Conservation (phyloP, 371 early-diverging fungal species). For the Capniomyces stellatus region DNA sequence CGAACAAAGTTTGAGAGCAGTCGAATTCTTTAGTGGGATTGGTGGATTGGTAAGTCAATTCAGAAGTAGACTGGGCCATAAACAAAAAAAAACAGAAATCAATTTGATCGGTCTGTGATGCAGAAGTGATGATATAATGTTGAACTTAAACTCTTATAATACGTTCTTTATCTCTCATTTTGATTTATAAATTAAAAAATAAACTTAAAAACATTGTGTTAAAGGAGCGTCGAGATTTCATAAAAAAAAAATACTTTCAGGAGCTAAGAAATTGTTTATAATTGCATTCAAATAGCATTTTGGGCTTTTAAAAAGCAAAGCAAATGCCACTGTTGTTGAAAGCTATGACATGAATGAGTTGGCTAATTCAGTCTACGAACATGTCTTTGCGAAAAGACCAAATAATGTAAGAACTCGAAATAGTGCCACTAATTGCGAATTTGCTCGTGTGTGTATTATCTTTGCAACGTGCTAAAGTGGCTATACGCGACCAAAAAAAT, state of each 20-base stretch:
- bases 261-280: neutral
- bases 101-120: no score
- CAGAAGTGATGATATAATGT: no score
- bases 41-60: slow-evolving; percentile 37
- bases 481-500: neutral
- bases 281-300: slow-evolving; percentile 27
- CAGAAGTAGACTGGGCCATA: neutral
- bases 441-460: slow-evolving; percentile 9
- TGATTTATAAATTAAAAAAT: no score
- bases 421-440: no score
- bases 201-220: no score
- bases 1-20: no score
- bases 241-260: no score
- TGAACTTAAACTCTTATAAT: no score
- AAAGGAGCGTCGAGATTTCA: no score
- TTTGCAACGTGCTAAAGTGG: neutral
- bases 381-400: slow-evolving; percentile 38
- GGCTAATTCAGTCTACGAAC: slow-evolving; percentile 45
- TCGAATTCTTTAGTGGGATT: slow-evolving; percentile 59
- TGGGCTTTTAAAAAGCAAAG: slow-evolving; percentile 34
- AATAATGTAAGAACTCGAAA: no score
- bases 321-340: slow-evolving; percentile 29
- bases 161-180: no score
- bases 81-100: neutral
- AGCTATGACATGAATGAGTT: slow-evolving; percentile 52